These are phyloP conservation scores for Paracamarosporium sp. DNA, from an alignment of 2,329 filamentous ascomycete genomes.

Conservation along the genomic window DNA sequence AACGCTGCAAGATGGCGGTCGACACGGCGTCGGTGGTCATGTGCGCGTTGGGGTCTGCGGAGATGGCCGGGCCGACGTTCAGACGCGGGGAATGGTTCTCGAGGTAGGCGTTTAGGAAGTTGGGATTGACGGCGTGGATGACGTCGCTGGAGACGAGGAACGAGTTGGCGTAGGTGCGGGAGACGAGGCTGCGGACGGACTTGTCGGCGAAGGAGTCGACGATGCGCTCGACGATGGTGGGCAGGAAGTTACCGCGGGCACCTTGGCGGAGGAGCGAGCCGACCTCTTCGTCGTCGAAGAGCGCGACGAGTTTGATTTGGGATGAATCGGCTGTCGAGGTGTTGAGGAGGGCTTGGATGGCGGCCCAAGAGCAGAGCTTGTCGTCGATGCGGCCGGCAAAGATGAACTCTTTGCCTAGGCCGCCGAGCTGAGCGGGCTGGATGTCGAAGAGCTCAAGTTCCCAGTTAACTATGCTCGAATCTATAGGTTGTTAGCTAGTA, in stretches of 20 bases:
- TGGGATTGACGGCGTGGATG: slow-evolving; percentile 91
- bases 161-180: slow-evolving; percentile 86
- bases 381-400: slow-evolving; percentile 96
- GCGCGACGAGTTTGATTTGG: slow-evolving; percentile 87
- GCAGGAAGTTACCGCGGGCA: slow-evolving; percentile 87
- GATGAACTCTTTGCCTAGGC: slow-evolving; percentile 91
- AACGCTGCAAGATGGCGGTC: slow-evolving; percentile 77
- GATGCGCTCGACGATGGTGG: slow-evolving; percentile 79
- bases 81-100: slow-evolving; percentile 84
- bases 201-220: slow-evolving; percentile 68
- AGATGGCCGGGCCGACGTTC: slow-evolving; percentile 84
- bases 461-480: slow-evolving; percentile 87
- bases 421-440: slow-evolving; percentile 82
- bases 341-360: slow-evolving; percentile 81
- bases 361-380: slow-evolving; percentile 95
- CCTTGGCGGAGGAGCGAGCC: slow-evolving; percentile 90
- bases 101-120: slow-evolving; percentile 85
- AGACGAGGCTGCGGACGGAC: slow-evolving; percentile 64
- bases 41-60: slow-evolving; percentile 86
- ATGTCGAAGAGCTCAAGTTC: slow-evolving; percentile 94
- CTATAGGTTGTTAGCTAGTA: slow-evolving; percentile 26
- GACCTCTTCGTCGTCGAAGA: slow-evolving; percentile 98
- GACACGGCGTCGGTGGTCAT: slow-evolving; percentile 95
- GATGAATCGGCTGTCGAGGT: slow-evolving; percentile 63
- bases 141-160: slow-evolving; percentile 95